Base-by-base conservation (phyloP, 768 basidiomycete species). In the Boletus reticulatus region DNA sequence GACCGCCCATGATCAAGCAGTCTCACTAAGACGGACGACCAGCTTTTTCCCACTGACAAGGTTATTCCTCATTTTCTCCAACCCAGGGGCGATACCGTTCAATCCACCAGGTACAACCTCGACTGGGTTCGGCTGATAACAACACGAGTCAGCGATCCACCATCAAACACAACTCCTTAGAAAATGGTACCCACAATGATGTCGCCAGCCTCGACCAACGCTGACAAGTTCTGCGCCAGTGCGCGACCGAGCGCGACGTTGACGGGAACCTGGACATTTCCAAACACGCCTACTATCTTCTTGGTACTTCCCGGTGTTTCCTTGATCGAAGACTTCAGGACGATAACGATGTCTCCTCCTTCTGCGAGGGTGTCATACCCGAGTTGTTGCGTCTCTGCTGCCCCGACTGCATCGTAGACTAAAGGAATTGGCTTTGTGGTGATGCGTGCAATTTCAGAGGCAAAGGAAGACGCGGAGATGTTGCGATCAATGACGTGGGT, bases 101-200 rank as follows among this genome's bases (percentile, higher is more conserved):
- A 79, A 55, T 6, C 80, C 77, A 16, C 68, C 67, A 0, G 75
- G 69, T 8, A 80, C 37, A 2, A 78, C 60, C 20, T 65, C 64
- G 20, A 60, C 45, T 6, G 8, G 37, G 44, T 60, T 65, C 8
- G 64, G 64, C 64, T 65, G 31, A 34, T 24, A 53, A 4, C 6
- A n/a, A 19, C 11, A 9, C 1, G 4, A 4, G 29, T 58, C 13
- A 57, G 45, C 4, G 4, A 43, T 24, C 4, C 34, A 1, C 11
- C 11, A 4, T 44, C n/a, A 39, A 4, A 17, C 19, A n/a, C 0
- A 42, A 20, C 9, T 9, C 27, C 27, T 29, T 29, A 29, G 8
- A 29, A 29, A 29, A 29, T 29, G 20, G 19, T 38, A 55, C 62
- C 8, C 12, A 65, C 63, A 2, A 64, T 27, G 8, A 64, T 58